These are phyloP conservation scores for Aphanomyces stellatus DNA, from an alignment of 352 stramenopile genomes.

Conservation along the genomic window DNA sequence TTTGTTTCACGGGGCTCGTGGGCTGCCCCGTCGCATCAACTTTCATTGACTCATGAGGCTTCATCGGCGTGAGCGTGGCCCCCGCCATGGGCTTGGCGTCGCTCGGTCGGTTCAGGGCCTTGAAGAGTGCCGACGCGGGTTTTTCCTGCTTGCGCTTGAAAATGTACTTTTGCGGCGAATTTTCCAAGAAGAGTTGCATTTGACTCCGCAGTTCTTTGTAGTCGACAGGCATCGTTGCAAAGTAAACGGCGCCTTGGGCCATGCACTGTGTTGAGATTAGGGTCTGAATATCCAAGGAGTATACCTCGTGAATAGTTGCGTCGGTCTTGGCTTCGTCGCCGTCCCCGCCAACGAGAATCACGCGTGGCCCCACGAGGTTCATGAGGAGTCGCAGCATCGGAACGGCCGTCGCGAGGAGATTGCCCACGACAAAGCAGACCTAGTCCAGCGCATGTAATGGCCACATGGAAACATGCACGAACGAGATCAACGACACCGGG, in stretches of 20 bases:
- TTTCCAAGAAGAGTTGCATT: slow-evolving; percentile 49
- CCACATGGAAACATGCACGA: slow-evolving; percentile 1
- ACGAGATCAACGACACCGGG: slow-evolving; percentile 47
- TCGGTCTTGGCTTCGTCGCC: slow-evolving; percentile 27
- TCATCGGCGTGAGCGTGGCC: neutral
- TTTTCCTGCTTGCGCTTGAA: neutral
- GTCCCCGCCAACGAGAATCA: slow-evolving; percentile 54
- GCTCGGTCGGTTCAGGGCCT: neutral
- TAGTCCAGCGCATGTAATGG: slow-evolving; percentile 15
- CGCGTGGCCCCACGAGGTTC: slow-evolving; percentile 28
- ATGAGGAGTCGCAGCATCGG: slow-evolving; percentile 35
- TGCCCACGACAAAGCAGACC: slow-evolving; percentile 58
- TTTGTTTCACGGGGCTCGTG: no score
- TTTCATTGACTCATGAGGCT: no score
- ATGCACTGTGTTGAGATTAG: slow-evolving; percentile 30
- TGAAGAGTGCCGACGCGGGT: neutral
- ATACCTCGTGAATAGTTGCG: slow-evolving; percentile 24
- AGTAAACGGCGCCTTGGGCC: slow-evolving; percentile 43
- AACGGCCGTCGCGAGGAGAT: slow-evolving; percentile 34
- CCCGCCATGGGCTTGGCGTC: neutral
- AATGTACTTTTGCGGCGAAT: slow-evolving; percentile 22
- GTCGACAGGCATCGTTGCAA: slow-evolving; percentile 47
- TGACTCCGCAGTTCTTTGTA: slow-evolving; percentile 46
- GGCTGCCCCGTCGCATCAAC: no score
- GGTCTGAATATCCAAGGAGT: neutral